These are phyloP conservation scores for Antarctomyces pellizariae DNA, from an alignment of 495 filamentous ascomycete genomes.

Conservation along the genomic window DNA sequence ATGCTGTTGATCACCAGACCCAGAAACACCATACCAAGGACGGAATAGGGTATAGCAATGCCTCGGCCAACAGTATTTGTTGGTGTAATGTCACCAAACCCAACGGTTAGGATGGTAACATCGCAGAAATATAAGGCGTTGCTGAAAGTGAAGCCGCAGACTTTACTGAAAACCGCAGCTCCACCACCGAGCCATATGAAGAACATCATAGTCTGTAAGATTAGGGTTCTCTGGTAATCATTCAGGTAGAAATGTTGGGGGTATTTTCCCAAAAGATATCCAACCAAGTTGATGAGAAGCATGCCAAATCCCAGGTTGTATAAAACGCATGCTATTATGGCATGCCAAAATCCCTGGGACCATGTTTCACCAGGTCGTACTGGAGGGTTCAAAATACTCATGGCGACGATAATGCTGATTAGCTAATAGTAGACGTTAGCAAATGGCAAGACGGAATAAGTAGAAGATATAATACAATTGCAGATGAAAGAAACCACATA, in stretches of 20 bases:
- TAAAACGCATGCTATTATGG: constrained; percentile 39
- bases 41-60: constrained; percentile 47
- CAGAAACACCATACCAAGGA: constrained; percentile 50
- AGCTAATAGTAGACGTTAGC: constrained; percentile 19
- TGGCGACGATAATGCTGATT: constrained; percentile 31
- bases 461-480: constrained; percentile 23
- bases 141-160: constrained; percentile 43
- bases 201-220: constrained; percentile 57
- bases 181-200: constrained; percentile 48
- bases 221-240: constrained; percentile 52
- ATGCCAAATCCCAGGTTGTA: constrained; percentile 40
- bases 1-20: constrained; percentile 57
- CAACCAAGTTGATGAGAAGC: constrained; percentile 56
- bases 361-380: constrained; percentile 31
- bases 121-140: constrained; percentile 53
- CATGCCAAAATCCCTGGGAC: constrained; percentile 60
- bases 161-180: constrained; percentile 31
- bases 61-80: constrained; percentile 20
- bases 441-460: not conserved
- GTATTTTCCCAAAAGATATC: constrained; percentile 56
- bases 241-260: constrained; percentile 51
- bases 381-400: constrained; percentile 36
- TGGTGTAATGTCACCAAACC: constrained; percentile 39
- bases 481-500: constrained; percentile 41
- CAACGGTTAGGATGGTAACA: constrained; percentile 52